Conservation (phyloP, 2,329 filamentous ascomycete species). For the Leptographium radiaticola region DNA sequence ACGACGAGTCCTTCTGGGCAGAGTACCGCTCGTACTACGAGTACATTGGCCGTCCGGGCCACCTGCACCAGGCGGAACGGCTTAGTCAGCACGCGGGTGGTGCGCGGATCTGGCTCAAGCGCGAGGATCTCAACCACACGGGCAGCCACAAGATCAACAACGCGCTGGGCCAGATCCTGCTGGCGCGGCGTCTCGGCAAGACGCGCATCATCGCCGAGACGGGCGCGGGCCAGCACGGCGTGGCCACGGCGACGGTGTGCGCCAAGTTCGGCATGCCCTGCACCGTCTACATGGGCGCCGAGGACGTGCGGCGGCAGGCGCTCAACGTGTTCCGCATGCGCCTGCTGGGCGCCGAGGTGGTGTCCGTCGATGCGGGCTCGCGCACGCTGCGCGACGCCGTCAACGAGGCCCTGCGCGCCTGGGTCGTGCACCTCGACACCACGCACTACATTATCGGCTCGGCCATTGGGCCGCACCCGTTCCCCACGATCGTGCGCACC, state of each 20-base stretch:
- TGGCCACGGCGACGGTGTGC: conserved; percentile 92
- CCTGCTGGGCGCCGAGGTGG: conserved; percentile 80
- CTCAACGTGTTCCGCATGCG: conserved; percentile 99
- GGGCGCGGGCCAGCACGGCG: conserved; percentile 92
- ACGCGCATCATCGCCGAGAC: conserved; percentile 97
- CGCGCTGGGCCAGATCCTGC: conserved; percentile 79
- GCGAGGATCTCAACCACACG: conserved; percentile 95
- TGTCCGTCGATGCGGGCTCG: conserved; percentile 85
- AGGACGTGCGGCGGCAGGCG: conserved; percentile 91
- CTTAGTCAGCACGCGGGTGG: conserved; percentile 82
- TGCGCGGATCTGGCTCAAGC: conserved; percentile 94
- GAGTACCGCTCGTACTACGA: conserved; percentile 93
- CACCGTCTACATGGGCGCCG: conserved; percentile 95
- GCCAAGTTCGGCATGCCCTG: conserved; percentile 98
- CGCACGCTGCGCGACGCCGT: conserved; percentile 76
- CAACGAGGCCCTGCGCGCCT: conserved; percentile 88
- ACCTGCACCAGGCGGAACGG: conserved; percentile 77
- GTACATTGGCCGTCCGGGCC: conserved; percentile 91
- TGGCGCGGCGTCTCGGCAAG: conserved; percentile 80
- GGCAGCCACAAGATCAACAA: conserved; percentile 99
- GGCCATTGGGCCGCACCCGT: conserved; percentile 92
- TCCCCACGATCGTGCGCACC: conserved; percentile 92
- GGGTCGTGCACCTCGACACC: conserved; percentile 84
- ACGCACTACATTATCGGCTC: conserved; percentile 98
- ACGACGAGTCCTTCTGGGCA: conserved; percentile 90